Base-by-base conservation (phyloP, 495 filamentous ascomycete species). In the Tetracladium marchalianum region DNA sequence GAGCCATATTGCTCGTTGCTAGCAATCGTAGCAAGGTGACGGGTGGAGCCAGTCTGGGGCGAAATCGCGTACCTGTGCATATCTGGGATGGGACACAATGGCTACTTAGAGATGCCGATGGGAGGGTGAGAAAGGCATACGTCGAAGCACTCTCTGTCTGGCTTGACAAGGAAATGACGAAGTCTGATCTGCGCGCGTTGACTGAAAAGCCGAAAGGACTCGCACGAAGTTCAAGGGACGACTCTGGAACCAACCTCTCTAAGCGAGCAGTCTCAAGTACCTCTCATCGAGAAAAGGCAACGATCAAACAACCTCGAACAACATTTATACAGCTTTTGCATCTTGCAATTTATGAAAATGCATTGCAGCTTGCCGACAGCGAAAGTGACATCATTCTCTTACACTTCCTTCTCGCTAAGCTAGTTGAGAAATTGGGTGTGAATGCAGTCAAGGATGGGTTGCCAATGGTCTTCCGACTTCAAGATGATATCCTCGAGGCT, bases 51-150 rank as follows among this genome's bases (percentile, higher is more conserved):
- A 77, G 72, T 10, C 72, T 88, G 36, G 77, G 77, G 1, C 76
- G 90, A 49, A 85, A 82, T 54, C 75, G 65, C 27, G 85, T 94
- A 1, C 78, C 80, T 2, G 71, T 90, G 32, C 71, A 82, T 33
- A 81, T 86, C 0, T 96, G 90, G 90, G 87, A 95, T 62, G 86
- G 86, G 11, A 93, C 89, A 0, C 86, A 95, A 44, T 92, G 85
- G 80, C 75, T 96, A 38, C 66, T 95, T 16, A 76, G 84, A 13
- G 90, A 95, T 57, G 69, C 77, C 10, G 80, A 88, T 53, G 75
- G 73, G 15, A 70, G 78, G 16, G 89, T 95, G 36, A 75, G 88
- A 39, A 80, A 80, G 56, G 85, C 87, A 1, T 96, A 95, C 56
- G 78, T 76, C 7, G 84, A 94, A 60, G 84, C 88, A 9, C 63